A percentile compares a stretch with the other conserved stretches of the same genome.
These are phyloP conservation scores for Graphilbum ipis-grandicollis DNA, from an alignment of 2,329 filamentous ascomycete species.

Conservation along the genomic window DNA sequence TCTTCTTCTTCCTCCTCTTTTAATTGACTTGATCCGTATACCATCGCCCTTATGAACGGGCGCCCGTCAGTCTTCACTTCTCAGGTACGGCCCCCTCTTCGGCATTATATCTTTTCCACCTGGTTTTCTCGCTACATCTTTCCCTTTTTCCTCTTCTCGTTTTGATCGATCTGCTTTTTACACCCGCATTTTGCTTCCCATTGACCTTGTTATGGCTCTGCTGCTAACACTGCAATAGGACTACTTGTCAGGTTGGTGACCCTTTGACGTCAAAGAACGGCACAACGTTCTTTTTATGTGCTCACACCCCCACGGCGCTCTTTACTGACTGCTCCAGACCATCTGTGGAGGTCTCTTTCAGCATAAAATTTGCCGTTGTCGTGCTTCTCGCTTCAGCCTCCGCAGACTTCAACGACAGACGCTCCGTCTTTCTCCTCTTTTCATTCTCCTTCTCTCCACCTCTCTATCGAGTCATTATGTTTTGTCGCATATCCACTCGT, in stretches of 20 bases:
- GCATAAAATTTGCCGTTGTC: constrained; percentile 19
- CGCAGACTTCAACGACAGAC: constrained; percentile 1
- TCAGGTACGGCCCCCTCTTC: constrained; percentile 56
- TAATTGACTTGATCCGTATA: constrained; percentile 17
- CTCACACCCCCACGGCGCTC: background rate
- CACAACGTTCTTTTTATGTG: too few species aligned
- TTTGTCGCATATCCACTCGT: constrained; percentile 36
- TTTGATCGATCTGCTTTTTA: too few species aligned
- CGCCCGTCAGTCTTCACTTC: constrained; percentile 73
- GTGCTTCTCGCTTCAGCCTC: constrained; percentile 3
- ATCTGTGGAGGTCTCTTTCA: constrained; percentile 34
- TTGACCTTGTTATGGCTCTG: background rate
- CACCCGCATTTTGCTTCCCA: too few species aligned
- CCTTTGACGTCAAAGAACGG: background rate
- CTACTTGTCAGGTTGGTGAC: constrained; percentile 55
- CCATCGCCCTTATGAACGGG: constrained; percentile 69
- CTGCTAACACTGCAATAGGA: constrained; percentile 26
- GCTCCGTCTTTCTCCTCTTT: constrained; percentile 7
- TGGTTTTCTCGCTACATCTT: too few species aligned
- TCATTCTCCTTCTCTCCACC: background rate
- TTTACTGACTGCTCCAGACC: constrained; percentile 19
- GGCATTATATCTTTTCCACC: too few species aligned
- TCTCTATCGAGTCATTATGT: constrained; percentile 32
- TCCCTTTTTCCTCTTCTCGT: background rate
- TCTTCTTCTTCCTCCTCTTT: constrained; percentile 1